These are phyloP conservation scores for Talaromyces sp. DNA, from an alignment of 2,329 filamentous ascomycete genomes.

Conservation along the genomic window DNA sequence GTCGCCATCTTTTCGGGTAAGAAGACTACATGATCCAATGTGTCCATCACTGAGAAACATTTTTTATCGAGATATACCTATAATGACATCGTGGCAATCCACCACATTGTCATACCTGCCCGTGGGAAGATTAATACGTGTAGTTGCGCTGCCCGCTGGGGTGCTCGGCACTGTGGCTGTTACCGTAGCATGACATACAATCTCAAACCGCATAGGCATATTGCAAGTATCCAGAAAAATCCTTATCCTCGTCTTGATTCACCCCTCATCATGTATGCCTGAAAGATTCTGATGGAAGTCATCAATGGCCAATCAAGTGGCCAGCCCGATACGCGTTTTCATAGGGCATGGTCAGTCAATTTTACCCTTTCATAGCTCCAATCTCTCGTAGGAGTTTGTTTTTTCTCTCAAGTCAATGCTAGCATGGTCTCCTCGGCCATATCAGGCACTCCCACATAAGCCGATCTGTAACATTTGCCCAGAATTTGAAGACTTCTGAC, in stretches of 20 bases:
- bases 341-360: constrained; percentile 60
- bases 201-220: constrained; percentile 55
- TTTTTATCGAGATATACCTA: constrained; percentile 56
- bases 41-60: constrained; percentile 52
- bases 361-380: constrained; percentile 53
- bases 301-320: constrained; percentile 63
- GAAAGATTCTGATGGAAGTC: constrained; percentile 62
- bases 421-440: constrained; percentile 30
- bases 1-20: constrained; percentile 56
- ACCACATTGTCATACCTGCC: constrained; percentile 62
- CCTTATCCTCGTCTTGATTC: constrained; percentile 67
- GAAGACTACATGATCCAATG: constrained; percentile 64
- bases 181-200: constrained; percentile 54
- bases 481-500: constrained; percentile 57
- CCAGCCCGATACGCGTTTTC: constrained; percentile 63
- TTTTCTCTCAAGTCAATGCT: no score
- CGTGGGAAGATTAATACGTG: constrained; percentile 47
- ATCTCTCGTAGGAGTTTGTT: no score
- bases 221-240: constrained; percentile 54
- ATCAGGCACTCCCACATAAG: constrained; percentile 63
- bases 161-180: constrained; percentile 56
- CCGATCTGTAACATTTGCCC: constrained; percentile 56
- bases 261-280: constrained; percentile 57
- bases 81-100: constrained; percentile 62
- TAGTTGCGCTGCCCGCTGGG: constrained; percentile 49